Percentiles rank a stretch among this genome's conserved stretches.
Conservation (phyloP, 2,329 filamentous ascomycete species). For the Ophiostoma sp. region DNA sequence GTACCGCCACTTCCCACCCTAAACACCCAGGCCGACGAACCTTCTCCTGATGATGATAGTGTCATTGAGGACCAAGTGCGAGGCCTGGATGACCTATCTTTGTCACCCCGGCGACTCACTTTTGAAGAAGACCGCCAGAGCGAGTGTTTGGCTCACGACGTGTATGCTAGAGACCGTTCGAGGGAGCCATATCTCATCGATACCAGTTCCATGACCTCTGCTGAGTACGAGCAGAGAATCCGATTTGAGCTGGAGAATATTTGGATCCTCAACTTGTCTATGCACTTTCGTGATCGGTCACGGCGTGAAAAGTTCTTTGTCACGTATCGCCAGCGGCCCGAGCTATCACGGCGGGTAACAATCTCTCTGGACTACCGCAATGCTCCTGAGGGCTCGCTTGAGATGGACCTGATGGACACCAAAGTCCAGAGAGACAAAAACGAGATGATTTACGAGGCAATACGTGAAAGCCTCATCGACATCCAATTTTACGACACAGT, state of each 20-base stretch:
- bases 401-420: constrained; percentile 71
- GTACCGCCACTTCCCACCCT: constrained; percentile 1
- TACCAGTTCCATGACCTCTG: constrained; percentile 46
- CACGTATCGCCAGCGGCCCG: constrained; percentile 78
- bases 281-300: constrained; percentile 94
- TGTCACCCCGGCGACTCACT: background rate
- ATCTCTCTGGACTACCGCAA: constrained; percentile 89
- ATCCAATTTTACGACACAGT: constrained; percentile 96
- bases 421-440: constrained; percentile 89
- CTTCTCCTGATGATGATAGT: background rate
- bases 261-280: constrained; percentile 96
- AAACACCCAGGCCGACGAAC: background rate
- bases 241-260: constrained; percentile 76
- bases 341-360: constrained; percentile 79
- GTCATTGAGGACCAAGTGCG: background rate
- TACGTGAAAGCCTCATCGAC: constrained; percentile 83
- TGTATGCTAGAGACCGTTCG: background rate
- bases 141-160: background rate
- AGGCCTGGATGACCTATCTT: background rate
- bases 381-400: constrained; percentile 73
- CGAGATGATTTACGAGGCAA: constrained; percentile 86
- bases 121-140: constrained; percentile 10
- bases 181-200: constrained; percentile 34
- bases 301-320: constrained; percentile 97
- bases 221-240: constrained; percentile 59